phyloP scores from a whole-genome alignment of 2,329 filamentous ascomycete genomes.

The Cephalotrichum gorgonifer region DNA sequence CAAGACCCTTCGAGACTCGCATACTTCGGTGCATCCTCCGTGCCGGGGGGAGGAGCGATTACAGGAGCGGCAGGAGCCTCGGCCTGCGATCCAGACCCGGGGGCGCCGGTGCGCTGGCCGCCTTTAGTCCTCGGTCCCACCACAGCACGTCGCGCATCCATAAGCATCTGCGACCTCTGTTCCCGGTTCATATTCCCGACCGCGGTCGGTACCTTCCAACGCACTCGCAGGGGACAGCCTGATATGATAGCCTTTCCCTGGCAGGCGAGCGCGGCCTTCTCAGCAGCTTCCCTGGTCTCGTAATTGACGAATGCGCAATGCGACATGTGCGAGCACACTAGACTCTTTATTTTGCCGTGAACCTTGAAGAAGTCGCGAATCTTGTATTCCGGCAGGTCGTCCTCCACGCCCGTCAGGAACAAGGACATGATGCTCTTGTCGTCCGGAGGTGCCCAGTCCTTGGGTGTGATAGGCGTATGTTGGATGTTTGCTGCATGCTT shows the following conservation, averaged over 20 bases:
- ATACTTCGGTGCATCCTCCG: slow-evolving; percentile 64
- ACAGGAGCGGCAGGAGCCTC: slow-evolving; percentile 16
- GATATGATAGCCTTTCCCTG: slow-evolving; percentile 84
- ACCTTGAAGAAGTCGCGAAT: slow-evolving; percentile 82
- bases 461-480: slow-evolving; percentile 54
- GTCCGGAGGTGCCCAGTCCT: slow-evolving; percentile 75
- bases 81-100: neutral
- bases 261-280: slow-evolving; percentile 73
- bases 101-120: neutral
- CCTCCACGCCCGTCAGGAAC: slow-evolving; percentile 91
- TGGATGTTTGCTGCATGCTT: slow-evolving; percentile 41
- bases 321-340: slow-evolving; percentile 93
- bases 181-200: slow-evolving; percentile 87
- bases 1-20: slow-evolving; percentile 76
- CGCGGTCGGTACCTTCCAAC: slow-evolving; percentile 88
- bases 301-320: slow-evolving; percentile 98
- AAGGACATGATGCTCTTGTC: slow-evolving; percentile 85
- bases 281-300: slow-evolving; percentile 71
- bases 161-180: slow-evolving; percentile 68
- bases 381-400: slow-evolving; percentile 88
- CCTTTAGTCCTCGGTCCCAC: neutral
- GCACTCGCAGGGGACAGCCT: slow-evolving; percentile 79
- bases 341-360: slow-evolving; percentile 81
- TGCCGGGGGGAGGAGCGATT: slow-evolving; percentile 70
- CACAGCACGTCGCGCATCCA: slow-evolving; percentile 44